Evolutionary conservation across 2,329 filamentous ascomycete genomes (phyloP).

Genomic region (Fusarium pseudoanthophilum): DNA sequence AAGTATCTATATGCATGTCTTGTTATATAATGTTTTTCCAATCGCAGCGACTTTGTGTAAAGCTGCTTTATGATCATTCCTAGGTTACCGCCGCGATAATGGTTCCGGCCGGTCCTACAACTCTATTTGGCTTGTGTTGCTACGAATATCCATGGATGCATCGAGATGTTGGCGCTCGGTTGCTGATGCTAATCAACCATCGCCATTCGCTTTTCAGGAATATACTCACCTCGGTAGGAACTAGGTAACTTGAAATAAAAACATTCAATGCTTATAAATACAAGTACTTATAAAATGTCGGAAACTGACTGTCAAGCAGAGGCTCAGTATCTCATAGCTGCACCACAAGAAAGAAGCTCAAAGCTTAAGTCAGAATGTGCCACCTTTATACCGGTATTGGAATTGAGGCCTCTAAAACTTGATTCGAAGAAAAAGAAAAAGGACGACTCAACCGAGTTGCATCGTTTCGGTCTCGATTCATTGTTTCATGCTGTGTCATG

Average conservation of each 20-base stretch:
- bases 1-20: not conserved
- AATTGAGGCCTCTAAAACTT: not conserved
- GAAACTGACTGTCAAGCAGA: not conserved
- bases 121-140: not conserved
- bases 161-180: not conserved
- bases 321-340: not conserved
- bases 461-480: conserved; percentile 13
- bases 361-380: not conserved
- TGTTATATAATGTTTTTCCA: not conserved
- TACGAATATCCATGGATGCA: not conserved
- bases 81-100: not conserved
- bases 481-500: conserved; percentile 20
- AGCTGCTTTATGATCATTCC: too few species aligned
- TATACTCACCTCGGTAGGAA: not conserved
- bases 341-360: not conserved
- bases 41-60: not conserved
- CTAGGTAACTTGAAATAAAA: not conserved
- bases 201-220: not conserved
- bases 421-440: not conserved
- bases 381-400: not conserved
- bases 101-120: not conserved
- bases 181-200: not conserved
- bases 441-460: conserved; percentile 3
- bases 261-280: not conserved
- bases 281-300: not conserved